Conservation (phyloP, 2,329 filamentous ascomycete genomes). For the Fusarium nisikadoi region DNA sequence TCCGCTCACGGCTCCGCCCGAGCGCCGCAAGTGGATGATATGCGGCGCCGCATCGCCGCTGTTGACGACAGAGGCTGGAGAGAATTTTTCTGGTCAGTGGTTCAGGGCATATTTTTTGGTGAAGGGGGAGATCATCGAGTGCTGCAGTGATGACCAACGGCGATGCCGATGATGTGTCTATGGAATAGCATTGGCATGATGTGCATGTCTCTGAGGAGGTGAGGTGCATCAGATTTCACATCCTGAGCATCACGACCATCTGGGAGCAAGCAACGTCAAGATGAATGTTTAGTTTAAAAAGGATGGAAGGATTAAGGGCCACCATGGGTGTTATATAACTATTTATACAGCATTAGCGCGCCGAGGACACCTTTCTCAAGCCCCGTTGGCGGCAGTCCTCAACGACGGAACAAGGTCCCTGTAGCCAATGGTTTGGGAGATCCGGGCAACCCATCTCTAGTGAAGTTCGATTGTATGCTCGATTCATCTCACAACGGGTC, state of each 20-base stretch:
- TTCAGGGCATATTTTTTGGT: not conserved
- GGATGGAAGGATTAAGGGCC: not conserved
- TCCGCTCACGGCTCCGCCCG: constrained; percentile 12
- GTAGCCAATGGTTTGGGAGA: not conserved
- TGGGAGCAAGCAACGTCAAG: accelerated
- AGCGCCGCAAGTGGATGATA: not conserved
- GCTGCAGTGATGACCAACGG: not conserved
- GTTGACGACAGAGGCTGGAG: not conserved
- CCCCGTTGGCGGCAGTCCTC: not conserved
- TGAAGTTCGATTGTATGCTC: not conserved
- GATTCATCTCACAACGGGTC: not conserved
- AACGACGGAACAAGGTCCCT: not conserved
- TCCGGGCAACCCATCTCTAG: accelerated
- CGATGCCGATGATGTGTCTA: not conserved
- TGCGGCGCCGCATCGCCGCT: constrained; percentile 12
- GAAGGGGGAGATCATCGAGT: no score
- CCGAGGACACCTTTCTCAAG: not conserved
- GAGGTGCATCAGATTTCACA: accelerated
- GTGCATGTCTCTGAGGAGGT: accelerated
- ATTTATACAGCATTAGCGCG: not conserved
- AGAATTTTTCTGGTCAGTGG: not conserved
- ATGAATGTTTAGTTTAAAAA: not conserved
- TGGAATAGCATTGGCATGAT: accelerated
- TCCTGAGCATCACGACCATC: accelerated
- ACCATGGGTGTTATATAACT: not conserved